Percentiles rank a stretch among this genome's conserved stretches.
phyloP scores from a whole-genome alignment of 2,329 filamentous ascomycete genomes.

The Ceratocystiopsis minuta region DNA sequence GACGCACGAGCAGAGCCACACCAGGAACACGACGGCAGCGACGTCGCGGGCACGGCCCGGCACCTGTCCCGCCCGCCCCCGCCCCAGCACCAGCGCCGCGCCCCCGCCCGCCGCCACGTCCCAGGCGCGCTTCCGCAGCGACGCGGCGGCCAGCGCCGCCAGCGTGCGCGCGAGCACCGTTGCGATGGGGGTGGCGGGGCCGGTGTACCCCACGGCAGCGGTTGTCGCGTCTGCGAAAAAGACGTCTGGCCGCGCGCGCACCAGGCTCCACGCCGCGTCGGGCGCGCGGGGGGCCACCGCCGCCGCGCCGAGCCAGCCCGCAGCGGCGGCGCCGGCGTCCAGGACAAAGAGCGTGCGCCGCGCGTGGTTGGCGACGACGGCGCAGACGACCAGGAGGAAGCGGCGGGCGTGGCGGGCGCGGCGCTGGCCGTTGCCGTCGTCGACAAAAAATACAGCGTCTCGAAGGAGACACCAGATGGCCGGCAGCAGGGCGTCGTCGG shows the following conservation, averaged over 20 bases:
- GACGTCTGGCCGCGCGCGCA: conserved; percentile 17
- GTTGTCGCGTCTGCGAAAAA: conserved; percentile 15
- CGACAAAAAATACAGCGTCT: conserved; percentile 9
- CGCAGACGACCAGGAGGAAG: conserved; percentile 12
- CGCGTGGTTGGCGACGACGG: conserved; percentile 22
- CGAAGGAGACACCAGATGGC: conserved; percentile 6
- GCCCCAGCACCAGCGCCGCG: conserved; percentile 1
- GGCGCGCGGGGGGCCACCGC: conserved; percentile 15
- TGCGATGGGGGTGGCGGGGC: too few species aligned
- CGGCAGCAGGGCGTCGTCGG: neutral
- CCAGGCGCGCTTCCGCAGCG: conserved; percentile 7
- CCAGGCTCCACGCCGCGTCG: conserved; percentile 19
- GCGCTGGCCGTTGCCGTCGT: too few species aligned
- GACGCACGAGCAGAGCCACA: conserved; percentile 12
- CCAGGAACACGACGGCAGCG: conserved; percentile 8
- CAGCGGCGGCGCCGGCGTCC: conserved; percentile 11
- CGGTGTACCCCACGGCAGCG: conserved; percentile 1
- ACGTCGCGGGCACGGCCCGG: conserved; percentile 2
- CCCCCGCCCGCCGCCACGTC: conserved; percentile 7
- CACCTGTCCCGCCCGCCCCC: neutral
- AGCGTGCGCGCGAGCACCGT: too few species aligned
- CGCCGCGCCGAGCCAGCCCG: too few species aligned
- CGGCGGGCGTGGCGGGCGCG: conserved; percentile 10
- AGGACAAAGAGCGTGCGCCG: conserved; percentile 14
- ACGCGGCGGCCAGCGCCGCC: conserved; percentile 2